phyloP scores from a whole-genome alignment of 2,329 filamentous ascomycete genomes.

The Fusarium xyrophilum region DNA sequence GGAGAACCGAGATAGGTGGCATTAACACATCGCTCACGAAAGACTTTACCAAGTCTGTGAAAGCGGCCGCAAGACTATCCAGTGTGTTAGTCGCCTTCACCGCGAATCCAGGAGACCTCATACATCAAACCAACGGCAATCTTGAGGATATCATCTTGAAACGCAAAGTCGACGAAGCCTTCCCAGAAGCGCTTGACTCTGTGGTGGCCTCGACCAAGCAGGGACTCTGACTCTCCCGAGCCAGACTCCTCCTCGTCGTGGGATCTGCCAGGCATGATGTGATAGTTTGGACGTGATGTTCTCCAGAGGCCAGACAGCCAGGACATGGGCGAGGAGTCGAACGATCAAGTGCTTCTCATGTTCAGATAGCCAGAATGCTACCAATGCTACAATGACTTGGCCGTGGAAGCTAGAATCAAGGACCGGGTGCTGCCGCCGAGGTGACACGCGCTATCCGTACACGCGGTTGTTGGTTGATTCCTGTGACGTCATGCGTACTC shows the following conservation, averaged over 20 bases:
- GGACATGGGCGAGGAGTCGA: slow-evolving; percentile 4
- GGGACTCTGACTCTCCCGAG: slow-evolving; percentile 45
- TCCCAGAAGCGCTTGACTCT: slow-evolving; percentile 61
- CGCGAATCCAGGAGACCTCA: slow-evolving; percentile 34
- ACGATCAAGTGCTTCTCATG: not conserved
- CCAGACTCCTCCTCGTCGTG: slow-evolving; percentile 50
- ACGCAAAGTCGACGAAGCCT: slow-evolving; percentile 75
- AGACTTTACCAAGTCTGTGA: slow-evolving; percentile 74
- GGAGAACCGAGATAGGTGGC: slow-evolving; percentile 71
- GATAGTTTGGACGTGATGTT: slow-evolving; percentile 21
- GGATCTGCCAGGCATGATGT: slow-evolving; percentile 39
- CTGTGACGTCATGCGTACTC: slow-evolving; percentile 14
- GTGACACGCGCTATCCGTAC: slow-evolving; percentile 11
- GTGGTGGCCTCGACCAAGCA: slow-evolving; percentile 57
- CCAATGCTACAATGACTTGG: not conserved
- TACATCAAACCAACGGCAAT: slow-evolving; percentile 79
- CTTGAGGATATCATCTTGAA: slow-evolving; percentile 77
- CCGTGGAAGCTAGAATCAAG: slow-evolving; percentile 7
- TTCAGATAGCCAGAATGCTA: not conserved
- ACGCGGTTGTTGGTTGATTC: slow-evolving; percentile 6
- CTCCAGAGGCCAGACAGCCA: slow-evolving; percentile 22
- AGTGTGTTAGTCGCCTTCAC: slow-evolving; percentile 8
- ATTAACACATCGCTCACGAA: slow-evolving; percentile 75
- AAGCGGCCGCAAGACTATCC: slow-evolving; percentile 69
- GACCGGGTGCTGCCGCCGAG: not conserved